A percentile compares a stretch with the other conserved stretches of the same genome.
Conservation (phyloP, 2,329 filamentous ascomycete species). For the Zasmidium cellare region DNA sequence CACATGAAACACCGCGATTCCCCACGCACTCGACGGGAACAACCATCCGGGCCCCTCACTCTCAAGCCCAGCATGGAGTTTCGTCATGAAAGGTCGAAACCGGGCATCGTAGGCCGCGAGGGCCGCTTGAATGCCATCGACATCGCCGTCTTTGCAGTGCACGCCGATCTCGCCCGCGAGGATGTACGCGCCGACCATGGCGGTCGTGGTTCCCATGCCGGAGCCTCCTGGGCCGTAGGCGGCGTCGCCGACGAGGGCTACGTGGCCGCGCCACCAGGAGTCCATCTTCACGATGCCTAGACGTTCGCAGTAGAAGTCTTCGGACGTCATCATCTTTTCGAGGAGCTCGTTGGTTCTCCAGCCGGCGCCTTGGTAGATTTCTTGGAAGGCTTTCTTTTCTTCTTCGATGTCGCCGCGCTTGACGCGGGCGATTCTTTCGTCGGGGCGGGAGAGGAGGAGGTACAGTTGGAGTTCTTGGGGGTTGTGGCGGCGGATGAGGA, state of each 20-base stretch:
- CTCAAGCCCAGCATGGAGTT: slow-evolving; percentile 9
- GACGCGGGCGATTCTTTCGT: neutral
- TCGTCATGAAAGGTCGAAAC: slow-evolving; percentile 21
- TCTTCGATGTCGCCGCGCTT: slow-evolving; percentile 5
- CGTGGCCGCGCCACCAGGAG: slow-evolving; percentile 27
- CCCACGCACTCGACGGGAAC: slow-evolving; percentile 35
- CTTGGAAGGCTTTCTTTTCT: slow-evolving; percentile 22
- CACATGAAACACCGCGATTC: slow-evolving; percentile 25
- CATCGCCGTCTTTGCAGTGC: neutral
- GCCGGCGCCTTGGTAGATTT: slow-evolving; percentile 26
- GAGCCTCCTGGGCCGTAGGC: slow-evolving; percentile 22
- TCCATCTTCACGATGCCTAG: slow-evolving; percentile 5
- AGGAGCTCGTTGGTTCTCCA: slow-evolving; percentile 40
- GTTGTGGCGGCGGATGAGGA: slow-evolving; percentile 4
- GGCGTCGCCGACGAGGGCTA: slow-evolving; percentile 29
- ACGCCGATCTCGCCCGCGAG: slow-evolving; percentile 28
- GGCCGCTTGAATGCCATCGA: slow-evolving; percentile 11
- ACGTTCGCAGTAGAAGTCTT: slow-evolving; percentile 35
- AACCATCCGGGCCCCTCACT: slow-evolving; percentile 20
- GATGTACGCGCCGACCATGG: slow-evolving; percentile 28
- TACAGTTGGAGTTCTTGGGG: slow-evolving; percentile 3
- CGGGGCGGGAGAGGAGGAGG: slow-evolving; percentile 3
- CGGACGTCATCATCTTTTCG: slow-evolving; percentile 33
- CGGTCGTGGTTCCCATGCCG: slow-evolving; percentile 23
- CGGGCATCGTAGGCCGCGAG: slow-evolving; percentile 22